Percentiles rank a stretch among this genome's conserved stretches.
phyloP scores from a whole-genome alignment of 352 stramenopile species.

The Phytophthora palmivora region DNA sequence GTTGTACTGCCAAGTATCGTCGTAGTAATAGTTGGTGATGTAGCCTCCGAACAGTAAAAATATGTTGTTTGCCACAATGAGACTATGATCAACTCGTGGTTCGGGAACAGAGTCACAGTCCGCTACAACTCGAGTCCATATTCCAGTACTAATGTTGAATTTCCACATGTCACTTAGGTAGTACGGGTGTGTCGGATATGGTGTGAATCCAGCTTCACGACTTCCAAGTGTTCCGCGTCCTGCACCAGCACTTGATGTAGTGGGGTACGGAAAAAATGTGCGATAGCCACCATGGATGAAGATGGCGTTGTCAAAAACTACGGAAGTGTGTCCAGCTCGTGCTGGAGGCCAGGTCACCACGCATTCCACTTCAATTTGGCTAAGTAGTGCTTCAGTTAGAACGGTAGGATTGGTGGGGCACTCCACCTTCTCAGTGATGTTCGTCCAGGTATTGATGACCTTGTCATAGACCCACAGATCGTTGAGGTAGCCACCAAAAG shows the following conservation, averaged over 20 bases:
- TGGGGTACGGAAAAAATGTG: conserved; percentile 96
- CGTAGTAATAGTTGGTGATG: conserved; percentile 93
- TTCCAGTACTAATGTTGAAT: conserved; percentile 87
- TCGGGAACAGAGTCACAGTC: conserved; percentile 46
- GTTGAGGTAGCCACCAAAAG: conserved; percentile 93
- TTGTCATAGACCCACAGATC: conserved; percentile 94
- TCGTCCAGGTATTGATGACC: conserved; percentile 64
- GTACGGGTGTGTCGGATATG: conserved; percentile 93
- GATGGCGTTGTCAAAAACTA: conserved; percentile 76
- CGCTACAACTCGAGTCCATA: conserved; percentile 81
- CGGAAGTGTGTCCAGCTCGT: conserved; percentile 87
- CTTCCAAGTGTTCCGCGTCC: conserved; percentile 64
- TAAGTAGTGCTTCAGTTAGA: conserved; percentile 65
- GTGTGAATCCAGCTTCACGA: conserved; percentile 70
- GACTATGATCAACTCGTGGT: conserved; percentile 82
- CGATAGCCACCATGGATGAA: conserved; percentile 95
- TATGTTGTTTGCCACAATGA: conserved; percentile 79
- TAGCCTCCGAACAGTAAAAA: conserved; percentile 95
- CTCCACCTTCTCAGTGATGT: conserved; percentile 77
- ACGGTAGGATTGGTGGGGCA: conserved; percentile 41
- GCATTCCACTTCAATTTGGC: conserved; percentile 79
- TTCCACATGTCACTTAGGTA: conserved; percentile 95
- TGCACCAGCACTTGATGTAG: conserved; percentile 83
- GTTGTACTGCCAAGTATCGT: conserved; percentile 97
- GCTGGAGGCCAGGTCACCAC: conserved; percentile 87